Base-by-base conservation (phyloP, 192 early-diverging fungal species). In the Chytriomyces hyalinus region DNA sequence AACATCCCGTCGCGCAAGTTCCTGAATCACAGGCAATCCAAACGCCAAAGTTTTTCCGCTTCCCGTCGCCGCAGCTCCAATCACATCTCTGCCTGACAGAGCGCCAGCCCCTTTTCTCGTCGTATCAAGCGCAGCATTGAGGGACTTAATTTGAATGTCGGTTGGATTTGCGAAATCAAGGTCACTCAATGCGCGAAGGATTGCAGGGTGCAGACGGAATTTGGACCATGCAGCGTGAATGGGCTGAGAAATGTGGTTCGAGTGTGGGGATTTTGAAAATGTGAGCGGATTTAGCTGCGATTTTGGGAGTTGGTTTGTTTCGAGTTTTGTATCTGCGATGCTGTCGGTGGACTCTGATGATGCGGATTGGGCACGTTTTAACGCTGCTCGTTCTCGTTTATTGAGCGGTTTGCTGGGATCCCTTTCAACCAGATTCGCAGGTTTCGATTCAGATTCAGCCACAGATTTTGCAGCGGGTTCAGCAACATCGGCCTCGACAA, bases 21-120 rank as follows among this genome's bases (percentile, higher is more conserved):
- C 88, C 51, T 96, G 91, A 43, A 97, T 75, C 57, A 99, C 95
- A 13, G 97, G 97, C 59, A 99, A 86, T 17, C 96, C 96, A 85
- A 96, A 99, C 0, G 95, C 95, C 65, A 99, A 83, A 5, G 97
- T 99, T 84, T 99, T 81, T 6, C 70, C 47, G 1, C 77, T 77
- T 68, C 84, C 90, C 5, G 97, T 99, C 75, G 96, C 94, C 1
- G 97, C 96, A 8, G 93, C 93, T 22, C 97, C 97, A 46, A 99
- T 90, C 43, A 98, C 86, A 76, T 99, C 85, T 57, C 80, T 90
- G n/a, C 89, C 89, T 17, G 67, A 70, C 17, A 49, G 9, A 9
- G 20, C n/a, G 28, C 67, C 76, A 57, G 26, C 46, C 13, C 64
- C 57, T 51, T 74, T 74, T 61, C 73, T 9, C 43, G 73, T 28